Evolutionary conservation across 176 grass and related monocot genomes (phyloP), one percentile per base, ranked within the genome.

Genomic region (Carex parvula): DNA sequence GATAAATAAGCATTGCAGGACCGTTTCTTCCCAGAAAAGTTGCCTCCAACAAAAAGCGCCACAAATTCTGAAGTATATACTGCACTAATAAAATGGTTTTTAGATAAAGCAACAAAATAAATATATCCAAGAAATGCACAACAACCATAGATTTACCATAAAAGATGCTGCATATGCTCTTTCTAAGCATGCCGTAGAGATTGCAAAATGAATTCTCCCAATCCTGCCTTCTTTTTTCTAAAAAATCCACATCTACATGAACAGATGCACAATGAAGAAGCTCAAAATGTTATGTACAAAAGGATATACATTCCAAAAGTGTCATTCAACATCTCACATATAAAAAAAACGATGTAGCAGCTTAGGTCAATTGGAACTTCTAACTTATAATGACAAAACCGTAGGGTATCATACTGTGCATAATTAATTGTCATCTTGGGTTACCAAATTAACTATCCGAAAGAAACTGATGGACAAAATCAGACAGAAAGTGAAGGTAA

Each of bases 141-240:
- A 50, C 12, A 83, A 4, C 21, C 39, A 65, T 2, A 73, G 62
- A 84, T 80, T 53, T 93, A 99, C 96, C 96, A 99, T 99, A 99
- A 85, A 99, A 99, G 5, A 99, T 89, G 81, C 86, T 89, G 52
- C 89, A 81, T 62, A 84, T 71, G 70, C 92, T 93, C 81, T 92
- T 99, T 89, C 96, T 90, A 39, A 99, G 83, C 96, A 92, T 95
- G 67, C 89, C 87, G 61, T 99, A 99, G 70, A 99, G 91, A 89
- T 89, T 91, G 53, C 89, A 83, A 85, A 99, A 93, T 0, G 96
- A 99, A 87, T 93, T 86, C 71, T 93, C 93, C 96, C 96, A 95
- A 33, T 94, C 93, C 52, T 89, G 86, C 64, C 91, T 84, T 64
- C 96, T 89, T 90, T 90, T 93, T 37, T 83, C 33, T 81, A 95